Conservation (phyloP, 2,329 filamentous ascomycete genomes). For the Elsinoe fawcettii region DNA sequence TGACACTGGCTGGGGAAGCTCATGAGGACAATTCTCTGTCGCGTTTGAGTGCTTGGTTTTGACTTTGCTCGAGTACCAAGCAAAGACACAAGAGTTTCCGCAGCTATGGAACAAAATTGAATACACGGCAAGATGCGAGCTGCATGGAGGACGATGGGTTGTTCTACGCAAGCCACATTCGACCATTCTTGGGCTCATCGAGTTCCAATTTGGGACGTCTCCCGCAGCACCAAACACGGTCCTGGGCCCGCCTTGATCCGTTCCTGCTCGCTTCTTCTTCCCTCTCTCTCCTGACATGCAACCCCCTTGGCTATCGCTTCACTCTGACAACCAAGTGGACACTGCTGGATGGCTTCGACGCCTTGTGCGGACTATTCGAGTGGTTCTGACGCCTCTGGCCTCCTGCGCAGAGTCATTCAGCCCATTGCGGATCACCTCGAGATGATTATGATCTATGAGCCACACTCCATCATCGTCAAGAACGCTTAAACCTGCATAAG, state of each 20-base stretch:
- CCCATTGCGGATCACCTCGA: not conserved
- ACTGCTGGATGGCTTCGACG: not conserved
- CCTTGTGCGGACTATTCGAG: not conserved
- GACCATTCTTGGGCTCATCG: not conserved
- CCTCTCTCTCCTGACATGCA: not conserved
- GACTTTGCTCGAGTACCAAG: not conserved
- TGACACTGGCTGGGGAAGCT: not conserved
- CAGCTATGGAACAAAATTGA: slow-evolving; percentile 3
- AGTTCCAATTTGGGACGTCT: slow-evolving; percentile 1
- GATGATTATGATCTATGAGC: not conserved
- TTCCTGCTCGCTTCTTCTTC: slow-evolving; percentile 1
- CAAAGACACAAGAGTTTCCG: not conserved
- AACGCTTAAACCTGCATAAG: slow-evolving; percentile 9
- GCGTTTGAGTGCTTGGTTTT: not conserved
- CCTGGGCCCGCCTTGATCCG: not conserved
- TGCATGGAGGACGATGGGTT: not conserved
- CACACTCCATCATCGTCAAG: not conserved
- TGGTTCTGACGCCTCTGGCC: not conserved
- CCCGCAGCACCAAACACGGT: not conserved
- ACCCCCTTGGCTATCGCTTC: not conserved
- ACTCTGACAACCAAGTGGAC: not conserved
- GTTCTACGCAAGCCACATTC: slow-evolving; percentile 9
- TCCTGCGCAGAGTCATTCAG: not conserved
- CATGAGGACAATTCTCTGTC: not conserved
- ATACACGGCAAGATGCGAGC: not conserved